Conservation (phyloP, 352 stramenopile species). For the Globisporangium nodosum region DNA sequence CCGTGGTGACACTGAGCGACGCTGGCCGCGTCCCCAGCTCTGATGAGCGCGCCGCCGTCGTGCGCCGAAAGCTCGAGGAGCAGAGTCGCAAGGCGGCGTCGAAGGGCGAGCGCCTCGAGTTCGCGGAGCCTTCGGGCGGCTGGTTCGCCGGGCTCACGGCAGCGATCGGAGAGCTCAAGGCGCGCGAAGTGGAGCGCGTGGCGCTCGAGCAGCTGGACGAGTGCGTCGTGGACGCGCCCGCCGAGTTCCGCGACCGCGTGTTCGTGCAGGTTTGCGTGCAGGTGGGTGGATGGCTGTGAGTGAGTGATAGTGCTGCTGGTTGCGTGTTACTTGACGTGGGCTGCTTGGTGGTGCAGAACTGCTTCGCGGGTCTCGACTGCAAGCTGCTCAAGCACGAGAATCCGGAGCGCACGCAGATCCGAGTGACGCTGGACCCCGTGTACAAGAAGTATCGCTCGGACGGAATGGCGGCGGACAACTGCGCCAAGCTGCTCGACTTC, state of each 20-base stretch:
- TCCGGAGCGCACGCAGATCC: conserved; percentile 24
- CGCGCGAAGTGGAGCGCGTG: conserved; percentile 20
- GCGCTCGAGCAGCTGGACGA: conserved; percentile 13
- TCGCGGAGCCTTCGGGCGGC: conserved; percentile 38
- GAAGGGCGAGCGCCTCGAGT: conserved; percentile 41
- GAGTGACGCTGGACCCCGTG: conserved; percentile 54
- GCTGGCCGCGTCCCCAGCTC: conserved; percentile 25
- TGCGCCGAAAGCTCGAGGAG: conserved; percentile 24
- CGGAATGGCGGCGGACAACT: conserved; percentile 45
- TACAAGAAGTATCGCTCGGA: conserved; percentile 63
- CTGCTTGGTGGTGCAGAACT: conserved; percentile 26
- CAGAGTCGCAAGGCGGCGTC: conserved; percentile 11
- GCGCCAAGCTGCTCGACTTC: conserved; percentile 39
- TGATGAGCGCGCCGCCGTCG: conserved; percentile 23
- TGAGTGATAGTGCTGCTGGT: not conserved
- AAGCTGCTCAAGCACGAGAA: conserved; percentile 26
- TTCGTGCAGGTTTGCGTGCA: conserved; percentile 74
- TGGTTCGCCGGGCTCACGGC: conserved; percentile 41
- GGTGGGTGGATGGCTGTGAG: conserved; percentile 14
- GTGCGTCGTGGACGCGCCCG: conserved; percentile 29
- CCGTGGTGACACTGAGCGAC: conserved; percentile 32
- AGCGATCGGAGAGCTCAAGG: conserved; percentile 16
- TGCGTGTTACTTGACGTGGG: not conserved
- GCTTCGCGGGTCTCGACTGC: conserved; percentile 64
- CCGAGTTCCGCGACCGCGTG: conserved; percentile 49